Conservation (phyloP, 768 basidiomycete genomes). For the Suillus hirtellus region DNA sequence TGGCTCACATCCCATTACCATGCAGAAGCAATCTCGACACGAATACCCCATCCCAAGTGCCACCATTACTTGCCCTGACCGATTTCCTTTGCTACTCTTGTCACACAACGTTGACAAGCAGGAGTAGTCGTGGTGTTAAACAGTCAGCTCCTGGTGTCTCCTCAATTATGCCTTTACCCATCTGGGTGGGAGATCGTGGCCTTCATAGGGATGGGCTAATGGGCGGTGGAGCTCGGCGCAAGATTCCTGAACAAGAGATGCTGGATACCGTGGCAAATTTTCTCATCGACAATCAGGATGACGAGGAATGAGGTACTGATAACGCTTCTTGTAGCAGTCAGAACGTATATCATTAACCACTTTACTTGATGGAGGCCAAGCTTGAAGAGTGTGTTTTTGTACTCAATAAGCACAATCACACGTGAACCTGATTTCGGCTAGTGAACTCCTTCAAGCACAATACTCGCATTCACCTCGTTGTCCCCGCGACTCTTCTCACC, state of each 20-base stretch:
- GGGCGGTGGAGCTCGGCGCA: conserved; percentile 34
- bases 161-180: conserved; percentile 20
- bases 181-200: conserved; percentile 34
- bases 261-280: conserved; percentile 40
- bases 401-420: neutral
- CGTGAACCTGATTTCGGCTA: neutral
- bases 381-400: neutral
- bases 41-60: neutral
- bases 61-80: conserved; percentile 31
- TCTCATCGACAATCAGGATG: conserved; percentile 31
- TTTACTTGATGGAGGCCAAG: neutral
- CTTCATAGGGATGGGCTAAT: neutral
- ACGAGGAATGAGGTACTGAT: neutral
- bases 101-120: conserved; percentile 59
- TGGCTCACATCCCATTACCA: conserved; percentile 11
- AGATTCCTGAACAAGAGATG: conserved; percentile 34
- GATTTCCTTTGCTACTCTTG: conserved; percentile 62
- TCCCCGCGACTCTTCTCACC: neutral
- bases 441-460: neutral
- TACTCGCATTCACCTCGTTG: neutral
- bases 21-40: neutral
- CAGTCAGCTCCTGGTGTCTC: conserved; percentile 16
- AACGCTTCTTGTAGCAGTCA: neutral
- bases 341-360: neutral
- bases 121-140: conserved; percentile 45